Evolutionary conservation across 2,329 filamentous ascomycete species (phyloP).

Genomic region (Pseudogymnoascus sp.): DNA sequence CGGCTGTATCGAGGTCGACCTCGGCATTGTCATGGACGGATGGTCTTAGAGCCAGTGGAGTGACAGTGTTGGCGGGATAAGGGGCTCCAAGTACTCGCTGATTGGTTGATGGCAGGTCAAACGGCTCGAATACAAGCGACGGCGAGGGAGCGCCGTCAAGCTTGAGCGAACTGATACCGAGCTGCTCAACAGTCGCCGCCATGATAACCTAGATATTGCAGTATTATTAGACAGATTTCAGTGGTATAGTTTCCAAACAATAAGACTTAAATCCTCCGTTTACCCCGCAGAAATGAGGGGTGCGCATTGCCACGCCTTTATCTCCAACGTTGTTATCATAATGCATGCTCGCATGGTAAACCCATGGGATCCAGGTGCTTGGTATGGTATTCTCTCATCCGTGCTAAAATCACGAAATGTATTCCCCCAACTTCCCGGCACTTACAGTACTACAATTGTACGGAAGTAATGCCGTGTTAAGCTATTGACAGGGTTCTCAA

Average conservation of each 20-base stretch:
- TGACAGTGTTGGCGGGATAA: slow-evolving; percentile 32
- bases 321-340: not conserved
- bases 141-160: slow-evolving; percentile 17
- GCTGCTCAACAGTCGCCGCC: slow-evolving; percentile 5
- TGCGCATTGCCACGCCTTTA: not conserved
- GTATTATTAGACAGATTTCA: not conserved
- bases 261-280: not conserved
- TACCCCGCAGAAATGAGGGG: not conserved
- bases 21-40: slow-evolving; percentile 18
- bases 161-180: slow-evolving; percentile 15
- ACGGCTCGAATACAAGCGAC: slow-evolving; percentile 30
- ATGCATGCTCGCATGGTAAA: not conserved
- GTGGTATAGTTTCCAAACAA: not conserved
- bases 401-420: slow-evolving; percentile 10
- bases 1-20: slow-evolving; percentile 28
- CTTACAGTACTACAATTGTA: no score
- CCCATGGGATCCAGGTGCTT: not conserved
- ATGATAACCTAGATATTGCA: not conserved
- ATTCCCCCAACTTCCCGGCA: not conserved
- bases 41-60: slow-evolving; percentile 34
- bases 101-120: slow-evolving; percentile 34
- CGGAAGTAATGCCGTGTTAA: not conserved
- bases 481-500: not conserved
- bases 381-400: slow-evolving; percentile 10
- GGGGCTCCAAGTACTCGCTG: slow-evolving; percentile 34